Percentiles rank a stretch among this genome's conserved stretches.
phyloP scores from a whole-genome alignment of 495 filamentous ascomycete species.

The Trichoderma reesei region DNA sequence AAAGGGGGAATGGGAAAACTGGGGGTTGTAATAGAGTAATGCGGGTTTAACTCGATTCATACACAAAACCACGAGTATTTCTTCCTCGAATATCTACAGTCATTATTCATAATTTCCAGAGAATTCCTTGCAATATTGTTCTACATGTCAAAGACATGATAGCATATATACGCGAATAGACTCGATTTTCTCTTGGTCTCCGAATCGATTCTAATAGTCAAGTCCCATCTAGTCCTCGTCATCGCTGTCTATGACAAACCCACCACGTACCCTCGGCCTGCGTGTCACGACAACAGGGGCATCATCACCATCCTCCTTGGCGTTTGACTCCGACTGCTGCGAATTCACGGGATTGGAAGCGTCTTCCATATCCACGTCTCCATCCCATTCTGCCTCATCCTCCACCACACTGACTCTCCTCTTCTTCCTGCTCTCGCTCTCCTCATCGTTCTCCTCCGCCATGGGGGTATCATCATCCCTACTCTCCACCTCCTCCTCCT shows the following conservation, averaged over 20 bases:
- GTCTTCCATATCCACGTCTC: conserved; percentile 14
- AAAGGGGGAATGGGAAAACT: neutral
- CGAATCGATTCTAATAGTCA: neutral
- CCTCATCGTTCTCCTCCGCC: conserved; percentile 17
- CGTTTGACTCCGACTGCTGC: neutral
- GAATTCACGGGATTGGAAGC: neutral
- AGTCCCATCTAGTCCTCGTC: conserved; percentile 27
- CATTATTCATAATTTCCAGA: neutral
- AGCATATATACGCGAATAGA: neutral
- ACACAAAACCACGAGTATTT: neutral
- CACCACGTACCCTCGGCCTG: conserved; percentile 27
- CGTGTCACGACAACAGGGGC: conserved; percentile 14
- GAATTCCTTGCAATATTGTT: neutral
- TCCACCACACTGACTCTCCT: neutral
- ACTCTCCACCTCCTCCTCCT: conserved; percentile 14
- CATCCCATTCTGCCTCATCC: conserved; percentile 9
- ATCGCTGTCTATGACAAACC: conserved; percentile 42
- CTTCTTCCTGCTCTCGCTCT: conserved; percentile 8
- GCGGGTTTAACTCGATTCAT: neutral
- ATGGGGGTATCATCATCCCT: conserved; percentile 15
- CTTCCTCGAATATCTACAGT: neutral
- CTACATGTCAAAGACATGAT: neutral
- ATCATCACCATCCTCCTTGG: conserved; percentile 23
- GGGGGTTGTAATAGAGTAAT: neutral
- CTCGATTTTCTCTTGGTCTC: too few relatives aligned